Conservation (phyloP, 805 yeast species). For the Deakozyma indianensis region DNA sequence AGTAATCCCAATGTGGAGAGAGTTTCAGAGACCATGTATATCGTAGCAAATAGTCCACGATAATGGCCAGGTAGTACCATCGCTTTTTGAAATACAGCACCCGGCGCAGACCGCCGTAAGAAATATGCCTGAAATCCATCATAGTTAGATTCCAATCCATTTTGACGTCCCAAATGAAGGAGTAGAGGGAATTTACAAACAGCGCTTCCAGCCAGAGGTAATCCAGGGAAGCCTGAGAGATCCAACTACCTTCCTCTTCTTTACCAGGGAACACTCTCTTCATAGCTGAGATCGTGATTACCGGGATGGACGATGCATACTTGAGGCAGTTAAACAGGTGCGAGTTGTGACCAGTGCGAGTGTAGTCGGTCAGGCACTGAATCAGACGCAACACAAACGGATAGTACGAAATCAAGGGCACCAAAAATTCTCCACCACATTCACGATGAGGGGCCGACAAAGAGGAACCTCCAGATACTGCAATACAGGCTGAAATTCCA, state of each 20-base stretch:
- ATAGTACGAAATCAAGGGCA: conserved; percentile 25
- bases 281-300: conserved; percentile 24
- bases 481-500: conserved; percentile 38
- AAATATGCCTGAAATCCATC: conserved; percentile 16
- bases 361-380: conserved; percentile 69
- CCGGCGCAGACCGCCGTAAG: conserved; percentile 16
- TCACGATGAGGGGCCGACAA: conserved; percentile 19
- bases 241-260: conserved; percentile 9
- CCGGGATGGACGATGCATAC: conserved; percentile 52
- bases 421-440: conserved; percentile 23
- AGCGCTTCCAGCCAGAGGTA: conserved; percentile 26
- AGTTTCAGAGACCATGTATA: conserved; percentile 62
- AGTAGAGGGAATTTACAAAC: conserved; percentile 55
- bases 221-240: conserved; percentile 8
- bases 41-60: conserved; percentile 49
- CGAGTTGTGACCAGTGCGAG: conserved; percentile 30
- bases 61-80: conserved; percentile 43
- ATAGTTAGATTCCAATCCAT: conserved; percentile 77
- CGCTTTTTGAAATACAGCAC: conserved; percentile 15
- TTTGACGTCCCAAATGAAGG: conserved; percentile 79
- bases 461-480: conserved; percentile 12
- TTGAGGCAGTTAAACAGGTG: conserved; percentile 64
- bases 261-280: conserved; percentile 11
- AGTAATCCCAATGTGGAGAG: conserved; percentile 21
- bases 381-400: conserved; percentile 68